These are phyloP conservation scores for Astragalus membranaceus DNA, from an alignment of 306 rosid species.

Conservation along the genomic window DNA sequence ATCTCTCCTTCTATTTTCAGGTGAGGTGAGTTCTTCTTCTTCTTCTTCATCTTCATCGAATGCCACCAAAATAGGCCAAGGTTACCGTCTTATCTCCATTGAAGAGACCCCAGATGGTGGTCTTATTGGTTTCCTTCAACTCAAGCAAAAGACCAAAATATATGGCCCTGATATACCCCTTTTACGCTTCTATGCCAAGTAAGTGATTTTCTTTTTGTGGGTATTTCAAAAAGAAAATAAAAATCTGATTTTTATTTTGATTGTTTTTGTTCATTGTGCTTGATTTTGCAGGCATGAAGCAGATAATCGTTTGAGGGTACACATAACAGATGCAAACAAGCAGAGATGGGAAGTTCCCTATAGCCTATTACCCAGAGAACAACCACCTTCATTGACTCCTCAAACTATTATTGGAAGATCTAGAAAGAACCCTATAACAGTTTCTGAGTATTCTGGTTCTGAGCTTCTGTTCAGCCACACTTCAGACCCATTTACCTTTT, in stretches of 20 bases:
- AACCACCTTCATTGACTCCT: constrained; percentile 43
- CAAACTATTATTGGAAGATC: constrained; percentile 26
- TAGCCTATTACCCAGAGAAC: constrained; percentile 65
- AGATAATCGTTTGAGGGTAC: constrained; percentile 75
- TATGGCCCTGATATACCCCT: constrained; percentile 80
- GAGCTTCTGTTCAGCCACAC: constrained; percentile 62
- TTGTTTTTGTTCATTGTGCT: too few relatives aligned
- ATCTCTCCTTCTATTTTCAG: constrained; percentile 17
- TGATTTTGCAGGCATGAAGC: constrained; percentile 61
- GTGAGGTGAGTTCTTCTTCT: constrained; percentile 21
- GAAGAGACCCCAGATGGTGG: constrained; percentile 65
- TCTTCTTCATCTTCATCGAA: not conserved
- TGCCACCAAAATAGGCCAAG: constrained; percentile 57
- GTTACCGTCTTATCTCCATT: constrained; percentile 75
- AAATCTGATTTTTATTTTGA: not conserved
- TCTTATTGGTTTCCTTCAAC: constrained; percentile 57
- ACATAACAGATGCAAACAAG: constrained; percentile 69
- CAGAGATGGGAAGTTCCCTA: constrained; percentile 97
- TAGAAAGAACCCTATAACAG: constrained; percentile 32
- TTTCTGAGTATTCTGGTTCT: constrained; percentile 57
- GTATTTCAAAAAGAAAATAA: not conserved
- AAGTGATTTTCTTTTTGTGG: not conserved
- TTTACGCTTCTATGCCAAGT: constrained; percentile 77
- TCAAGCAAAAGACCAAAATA: constrained; percentile 43
- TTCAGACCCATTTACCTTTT: constrained; percentile 73